Evolutionary conservation across 108 stramenopile genomes (phyloP).

Genomic region (Nitzschia sp.): DNA sequence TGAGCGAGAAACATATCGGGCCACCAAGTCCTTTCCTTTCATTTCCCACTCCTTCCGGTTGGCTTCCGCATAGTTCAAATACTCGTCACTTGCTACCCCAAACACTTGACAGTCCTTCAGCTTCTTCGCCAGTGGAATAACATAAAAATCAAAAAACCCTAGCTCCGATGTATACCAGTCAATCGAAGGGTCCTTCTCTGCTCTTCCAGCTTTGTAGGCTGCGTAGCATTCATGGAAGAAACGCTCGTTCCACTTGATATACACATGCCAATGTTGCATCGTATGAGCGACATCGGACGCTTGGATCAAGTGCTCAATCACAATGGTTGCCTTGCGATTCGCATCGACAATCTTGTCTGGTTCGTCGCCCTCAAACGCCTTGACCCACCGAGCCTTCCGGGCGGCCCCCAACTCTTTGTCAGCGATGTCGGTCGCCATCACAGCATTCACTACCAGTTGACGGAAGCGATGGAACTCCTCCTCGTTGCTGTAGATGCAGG

Average conservation of each 20-base stretch:
- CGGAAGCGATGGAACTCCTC: slow-evolving; percentile 24
- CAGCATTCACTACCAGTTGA: slow-evolving; percentile 31
- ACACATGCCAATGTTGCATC: slow-evolving; percentile 45
- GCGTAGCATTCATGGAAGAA: slow-evolving; percentile 37
- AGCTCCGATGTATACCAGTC: slow-evolving; percentile 36
- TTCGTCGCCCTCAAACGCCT: not conserved
- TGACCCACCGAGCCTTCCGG: not conserved
- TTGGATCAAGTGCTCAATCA: slow-evolving; percentile 43
- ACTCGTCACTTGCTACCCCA: slow-evolving; percentile 27
- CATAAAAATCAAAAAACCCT: slow-evolving; percentile 40
- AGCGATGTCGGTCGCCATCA: slow-evolving; percentile 40
- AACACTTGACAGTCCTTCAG: slow-evolving; percentile 36
- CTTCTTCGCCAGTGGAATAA: slow-evolving; percentile 38
- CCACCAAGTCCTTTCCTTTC: slow-evolving; percentile 10
- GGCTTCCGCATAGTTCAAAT: slow-evolving; percentile 26
- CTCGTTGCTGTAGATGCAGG: slow-evolving; percentile 18
- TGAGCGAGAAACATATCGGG: too few species aligned
- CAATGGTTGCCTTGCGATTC: slow-evolving; percentile 30
- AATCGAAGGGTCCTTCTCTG: slow-evolving; percentile 12
- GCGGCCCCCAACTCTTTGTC: slow-evolving; percentile 4
- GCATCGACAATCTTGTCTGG: not conserved
- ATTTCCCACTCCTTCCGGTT: slow-evolving; percentile 1
- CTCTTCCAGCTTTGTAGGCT: slow-evolving; percentile 30
- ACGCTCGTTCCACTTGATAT: slow-evolving; percentile 36
- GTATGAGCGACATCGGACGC: slow-evolving; percentile 48